phyloP scores from a whole-genome alignment of 129 eudicot species.

The Lonicera japonica region DNA sequence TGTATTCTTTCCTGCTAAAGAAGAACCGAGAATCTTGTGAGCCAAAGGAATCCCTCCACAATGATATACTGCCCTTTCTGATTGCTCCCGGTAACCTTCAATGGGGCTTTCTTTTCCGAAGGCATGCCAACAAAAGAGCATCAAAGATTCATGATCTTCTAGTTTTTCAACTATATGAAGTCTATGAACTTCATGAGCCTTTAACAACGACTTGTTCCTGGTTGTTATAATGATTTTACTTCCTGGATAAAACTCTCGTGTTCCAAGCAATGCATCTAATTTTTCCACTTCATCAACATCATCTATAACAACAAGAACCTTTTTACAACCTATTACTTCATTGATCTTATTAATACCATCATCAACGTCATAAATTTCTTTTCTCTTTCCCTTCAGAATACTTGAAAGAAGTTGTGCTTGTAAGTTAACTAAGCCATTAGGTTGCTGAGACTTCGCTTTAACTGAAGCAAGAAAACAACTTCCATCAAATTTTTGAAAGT shows the following conservation, averaged over 20 bases:
- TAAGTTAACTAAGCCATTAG: constrained; percentile 9
- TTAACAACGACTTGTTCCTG: not conserved
- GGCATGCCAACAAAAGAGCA: constrained; percentile 37
- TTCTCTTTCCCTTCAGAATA: constrained; percentile 13
- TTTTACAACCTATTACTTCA: constrained; percentile 1
- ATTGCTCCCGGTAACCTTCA: constrained; percentile 10
- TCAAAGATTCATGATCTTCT: constrained; percentile 13
- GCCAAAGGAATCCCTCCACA: constrained; percentile 37
- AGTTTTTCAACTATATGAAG: constrained; percentile 5
- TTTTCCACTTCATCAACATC: constrained; percentile 18
- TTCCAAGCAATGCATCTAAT: constrained; percentile 21
- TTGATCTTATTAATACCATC: constrained; percentile 9
- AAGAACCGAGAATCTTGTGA: constrained; percentile 23
- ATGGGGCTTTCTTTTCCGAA: constrained; percentile 9
- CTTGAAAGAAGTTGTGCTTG: constrained; percentile 19
- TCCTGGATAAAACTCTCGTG: constrained; percentile 11
- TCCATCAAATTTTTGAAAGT: not conserved
- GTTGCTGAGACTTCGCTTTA: not conserved
- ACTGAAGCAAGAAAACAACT: constrained; percentile 1
- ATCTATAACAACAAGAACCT: constrained; percentile 27
- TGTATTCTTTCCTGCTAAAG: not conserved
- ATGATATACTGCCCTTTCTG: not conserved
- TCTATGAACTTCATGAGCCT: not conserved
- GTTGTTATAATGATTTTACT: constrained; percentile 37
- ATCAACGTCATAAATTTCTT: constrained; percentile 3